A percentile compares a stretch with the other conserved stretches of the same genome.
phyloP scores from a whole-genome alignment of 106 monocot species.

The Alisma plantagoaquatica region DNA sequence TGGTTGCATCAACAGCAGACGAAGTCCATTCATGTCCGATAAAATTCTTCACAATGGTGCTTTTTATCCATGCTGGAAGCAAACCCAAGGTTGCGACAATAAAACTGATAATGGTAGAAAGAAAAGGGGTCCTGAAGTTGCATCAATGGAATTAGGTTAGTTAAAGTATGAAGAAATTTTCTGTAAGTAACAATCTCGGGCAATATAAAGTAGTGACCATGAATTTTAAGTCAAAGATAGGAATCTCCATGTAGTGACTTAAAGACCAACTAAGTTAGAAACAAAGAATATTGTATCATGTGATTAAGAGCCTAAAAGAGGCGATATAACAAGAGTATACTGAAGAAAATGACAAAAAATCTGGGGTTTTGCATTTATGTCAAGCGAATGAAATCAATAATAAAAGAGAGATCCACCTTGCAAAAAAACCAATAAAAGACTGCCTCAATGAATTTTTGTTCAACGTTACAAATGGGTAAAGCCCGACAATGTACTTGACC shows the following conservation, averaged over 20 bases:
- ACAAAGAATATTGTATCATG: too few relatives aligned
- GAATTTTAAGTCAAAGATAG: too few relatives aligned
- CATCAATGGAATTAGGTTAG: too few relatives aligned
- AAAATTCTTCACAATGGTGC: conserved; percentile 27
- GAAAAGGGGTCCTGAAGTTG: conserved; percentile 47
- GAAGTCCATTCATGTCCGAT: conserved; percentile 55
- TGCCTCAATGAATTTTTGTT: conserved; percentile 43
- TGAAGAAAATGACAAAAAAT: neutral
- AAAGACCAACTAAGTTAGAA: too few relatives aligned
- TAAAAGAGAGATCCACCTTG: conserved; percentile 33
- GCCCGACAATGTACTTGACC: conserved; percentile 46
- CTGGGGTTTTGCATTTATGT: too few relatives aligned
- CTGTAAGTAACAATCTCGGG: too few relatives aligned
- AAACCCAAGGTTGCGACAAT: conserved; percentile 41
- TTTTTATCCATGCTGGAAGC: conserved; percentile 25
- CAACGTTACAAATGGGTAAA: conserved; percentile 75
- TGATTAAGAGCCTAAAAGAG: too few relatives aligned
- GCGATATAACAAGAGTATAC: neutral
- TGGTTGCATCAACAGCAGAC: conserved; percentile 54
- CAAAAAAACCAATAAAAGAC: conserved; percentile 33
- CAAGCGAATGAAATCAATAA: neutral
- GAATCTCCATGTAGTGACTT: too few relatives aligned
- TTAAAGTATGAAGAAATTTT: too few relatives aligned
- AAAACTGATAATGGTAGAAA: conserved; percentile 40
- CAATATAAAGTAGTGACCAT: too few relatives aligned